A percentile compares a stretch with the other conserved stretches of the same genome.
Conservation (phyloP, 1,139 yeast genomes). For the Blastobotrys buckinghamii region DNA sequence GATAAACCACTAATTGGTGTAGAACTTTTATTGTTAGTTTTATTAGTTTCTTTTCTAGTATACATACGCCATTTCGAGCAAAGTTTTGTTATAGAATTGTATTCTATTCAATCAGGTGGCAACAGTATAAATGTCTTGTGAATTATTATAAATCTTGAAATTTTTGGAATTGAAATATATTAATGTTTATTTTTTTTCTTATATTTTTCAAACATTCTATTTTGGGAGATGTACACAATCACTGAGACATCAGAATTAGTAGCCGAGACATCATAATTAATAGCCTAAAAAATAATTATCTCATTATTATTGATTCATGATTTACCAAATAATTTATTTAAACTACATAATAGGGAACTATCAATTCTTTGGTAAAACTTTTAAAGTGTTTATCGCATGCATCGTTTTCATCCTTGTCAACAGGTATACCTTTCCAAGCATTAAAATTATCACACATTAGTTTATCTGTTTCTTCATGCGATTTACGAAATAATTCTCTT, state of each 20-base stretch:
- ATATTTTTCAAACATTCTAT: no score
- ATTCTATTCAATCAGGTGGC: no score
- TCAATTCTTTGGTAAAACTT: neutral
- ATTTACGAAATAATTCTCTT: neutral
- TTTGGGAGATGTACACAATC: no score
- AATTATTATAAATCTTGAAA: no score
- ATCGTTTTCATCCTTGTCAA: neutral
- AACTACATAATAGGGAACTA: neutral
- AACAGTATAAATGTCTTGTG: no score
- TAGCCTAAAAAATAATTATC: no score
- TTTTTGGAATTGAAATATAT: no score
- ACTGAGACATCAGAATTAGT: no score
- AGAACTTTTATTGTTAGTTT: neutral
- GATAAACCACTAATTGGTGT: constrained; percentile 4
- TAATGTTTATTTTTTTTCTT: neutral
- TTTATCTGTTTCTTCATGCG: neutral
- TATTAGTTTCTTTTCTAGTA: neutral
- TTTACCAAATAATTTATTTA: no score
- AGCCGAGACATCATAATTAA: no score
- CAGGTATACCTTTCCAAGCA: neutral
- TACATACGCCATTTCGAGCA: neutral
- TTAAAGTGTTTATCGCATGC: neutral
- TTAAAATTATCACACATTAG: neutral
- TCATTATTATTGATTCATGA: no score
- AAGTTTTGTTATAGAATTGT: no score